These are phyloP conservation scores for Penicillium sumatraense DNA, from an alignment of 2,329 filamentous ascomycete species.

Conservation along the genomic window DNA sequence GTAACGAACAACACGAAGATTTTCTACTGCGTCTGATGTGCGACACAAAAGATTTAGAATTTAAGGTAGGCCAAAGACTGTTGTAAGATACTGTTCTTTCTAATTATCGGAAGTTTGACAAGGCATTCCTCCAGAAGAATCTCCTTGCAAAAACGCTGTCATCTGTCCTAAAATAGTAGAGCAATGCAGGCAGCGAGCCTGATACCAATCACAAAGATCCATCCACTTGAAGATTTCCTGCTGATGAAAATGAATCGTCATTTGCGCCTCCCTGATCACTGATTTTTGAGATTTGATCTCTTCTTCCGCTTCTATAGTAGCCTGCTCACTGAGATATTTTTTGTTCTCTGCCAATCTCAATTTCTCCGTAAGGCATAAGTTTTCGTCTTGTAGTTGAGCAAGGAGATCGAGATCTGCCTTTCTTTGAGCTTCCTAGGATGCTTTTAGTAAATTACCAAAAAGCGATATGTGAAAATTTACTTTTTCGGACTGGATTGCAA, in stretches of 20 bases:
- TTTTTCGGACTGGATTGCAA: not conserved
- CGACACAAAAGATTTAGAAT: too few relatives aligned
- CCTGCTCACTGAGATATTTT: not conserved
- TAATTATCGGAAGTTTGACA: not conserved
- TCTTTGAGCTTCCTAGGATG: not conserved
- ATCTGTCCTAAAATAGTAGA: conserved; percentile 8
- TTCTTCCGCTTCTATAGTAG: not conserved
- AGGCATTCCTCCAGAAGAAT: not conserved
- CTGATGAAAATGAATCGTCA: not conserved
- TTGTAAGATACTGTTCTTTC: too few relatives aligned
- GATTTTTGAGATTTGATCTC: not conserved
- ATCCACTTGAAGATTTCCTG: not conserved
- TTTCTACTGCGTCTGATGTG: too few relatives aligned
- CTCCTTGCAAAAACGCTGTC: not conserved
- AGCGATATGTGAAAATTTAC: not conserved
- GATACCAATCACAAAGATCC: not conserved
- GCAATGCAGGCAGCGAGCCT: not conserved
- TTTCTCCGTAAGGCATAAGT: not conserved
- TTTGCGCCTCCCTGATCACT: not conserved
- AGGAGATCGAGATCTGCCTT: not conserved
- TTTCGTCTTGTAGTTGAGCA: not conserved
- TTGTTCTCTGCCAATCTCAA: not conserved
- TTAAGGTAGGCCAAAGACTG: too few relatives aligned
- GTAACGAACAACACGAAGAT: too few relatives aligned
- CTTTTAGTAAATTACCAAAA: not conserved